These are phyloP conservation scores for Cyclotella kingstonii DNA, from an alignment of 108 stramenopile genomes.

Conservation along the genomic window DNA sequence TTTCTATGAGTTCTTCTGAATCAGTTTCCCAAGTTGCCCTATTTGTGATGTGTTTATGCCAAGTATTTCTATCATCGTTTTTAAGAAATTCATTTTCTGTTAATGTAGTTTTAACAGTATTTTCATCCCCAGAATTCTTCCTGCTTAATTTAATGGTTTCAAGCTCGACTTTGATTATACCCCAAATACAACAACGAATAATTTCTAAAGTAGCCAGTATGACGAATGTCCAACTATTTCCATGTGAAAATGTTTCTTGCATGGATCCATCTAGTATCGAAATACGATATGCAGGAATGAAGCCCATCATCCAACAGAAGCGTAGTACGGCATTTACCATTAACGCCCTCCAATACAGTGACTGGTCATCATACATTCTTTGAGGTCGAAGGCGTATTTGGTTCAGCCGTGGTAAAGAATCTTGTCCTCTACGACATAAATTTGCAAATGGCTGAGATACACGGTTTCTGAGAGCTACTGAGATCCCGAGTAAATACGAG, in stretches of 20 bases:
- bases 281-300: constrained; percentile 78
- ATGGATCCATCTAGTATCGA: constrained; percentile 55
- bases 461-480: constrained; percentile 19
- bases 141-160: constrained; percentile 73
- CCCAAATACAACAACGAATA: constrained; percentile 74
- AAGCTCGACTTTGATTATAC: constrained; percentile 75
- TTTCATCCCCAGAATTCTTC: constrained; percentile 42
- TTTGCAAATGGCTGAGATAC: constrained; percentile 20
- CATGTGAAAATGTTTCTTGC: constrained; percentile 62
- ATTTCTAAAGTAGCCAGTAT: constrained; percentile 71
- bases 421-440: constrained; percentile 32
- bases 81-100: constrained; percentile 37
- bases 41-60: neutral
- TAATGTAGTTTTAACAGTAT: constrained; percentile 38
- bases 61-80: constrained; percentile 22
- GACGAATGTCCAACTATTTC: constrained; percentile 71
- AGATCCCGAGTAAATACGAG: constrained; percentile 11
- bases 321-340: constrained; percentile 53
- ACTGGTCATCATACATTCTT: constrained; percentile 69
- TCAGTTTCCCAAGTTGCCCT: constrained; percentile 4
- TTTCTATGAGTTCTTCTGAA: neutral
- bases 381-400: constrained; percentile 69
- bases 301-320: constrained; percentile 85
- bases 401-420: constrained; percentile 41
- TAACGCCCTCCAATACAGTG: constrained; percentile 78